phyloP scores from a whole-genome alignment of 495 filamentous ascomycete species.

The Oleoguttula mirabilis region DNA sequence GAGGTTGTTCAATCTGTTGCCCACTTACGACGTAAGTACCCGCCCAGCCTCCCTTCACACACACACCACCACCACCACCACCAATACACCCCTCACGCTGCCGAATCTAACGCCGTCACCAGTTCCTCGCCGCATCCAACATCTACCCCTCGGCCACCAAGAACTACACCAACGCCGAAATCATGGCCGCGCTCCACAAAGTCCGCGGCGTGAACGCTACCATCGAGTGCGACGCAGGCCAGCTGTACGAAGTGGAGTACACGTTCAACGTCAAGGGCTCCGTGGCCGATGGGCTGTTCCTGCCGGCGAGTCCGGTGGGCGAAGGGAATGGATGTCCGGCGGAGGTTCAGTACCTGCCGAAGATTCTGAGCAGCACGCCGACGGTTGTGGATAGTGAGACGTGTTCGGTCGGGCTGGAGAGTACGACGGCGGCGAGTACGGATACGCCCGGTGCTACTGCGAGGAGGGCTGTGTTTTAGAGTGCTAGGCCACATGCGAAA shows the following conservation, averaged over 20 bases:
- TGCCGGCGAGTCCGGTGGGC: slow-evolving; percentile 45
- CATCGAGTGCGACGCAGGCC: slow-evolving; percentile 45
- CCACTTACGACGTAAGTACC: slow-evolving; percentile 42
- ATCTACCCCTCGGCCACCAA: slow-evolving; percentile 46
- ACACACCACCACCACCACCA: too few relatives aligned
- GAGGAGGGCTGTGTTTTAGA: too few relatives aligned
- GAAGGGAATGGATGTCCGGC: slow-evolving; percentile 7
- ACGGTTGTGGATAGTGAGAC: slow-evolving; percentile 1
- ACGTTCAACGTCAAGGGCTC: slow-evolving; percentile 62
- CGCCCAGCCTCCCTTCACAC: too few relatives aligned
- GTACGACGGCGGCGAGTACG: too few relatives aligned
- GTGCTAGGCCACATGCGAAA: too few relatives aligned
- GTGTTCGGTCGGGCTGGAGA: too few relatives aligned
- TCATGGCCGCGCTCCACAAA: slow-evolving; percentile 42
- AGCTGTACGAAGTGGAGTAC: slow-evolving; percentile 66
- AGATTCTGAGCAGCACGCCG: slow-evolving; percentile 6
- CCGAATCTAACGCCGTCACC: too few relatives aligned
- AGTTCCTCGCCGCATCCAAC: slow-evolving; percentile 45
- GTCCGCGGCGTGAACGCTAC: slow-evolving; percentile 54
- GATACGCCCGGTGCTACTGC: too few relatives aligned
- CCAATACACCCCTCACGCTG: too few relatives aligned
- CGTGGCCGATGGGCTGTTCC: slow-evolving; percentile 59
- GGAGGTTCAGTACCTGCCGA: slow-evolving; percentile 12
- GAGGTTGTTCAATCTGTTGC: slow-evolving; percentile 42
- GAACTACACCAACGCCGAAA: slow-evolving; percentile 49